Evolutionary conservation across 2,329 filamentous ascomycete genomes (phyloP).

Genomic region (Microcyclospora pomicola): DNA sequence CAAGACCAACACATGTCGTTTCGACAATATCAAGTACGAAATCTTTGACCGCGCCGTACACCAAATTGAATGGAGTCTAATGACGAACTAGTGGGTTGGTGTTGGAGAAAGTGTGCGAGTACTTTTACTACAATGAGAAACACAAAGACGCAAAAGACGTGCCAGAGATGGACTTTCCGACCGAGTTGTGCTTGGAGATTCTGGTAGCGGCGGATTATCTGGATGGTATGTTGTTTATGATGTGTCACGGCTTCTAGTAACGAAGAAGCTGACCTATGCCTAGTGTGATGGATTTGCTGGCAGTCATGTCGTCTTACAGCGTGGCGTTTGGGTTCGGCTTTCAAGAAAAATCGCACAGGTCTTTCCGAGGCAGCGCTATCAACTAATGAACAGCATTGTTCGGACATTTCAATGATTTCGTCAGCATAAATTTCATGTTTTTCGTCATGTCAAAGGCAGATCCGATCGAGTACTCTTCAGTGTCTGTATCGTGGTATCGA

Average conservation of each 20-base stretch:
- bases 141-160: constrained; percentile 57
- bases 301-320: no score
- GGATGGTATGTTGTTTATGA: constrained; percentile 37
- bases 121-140: constrained; percentile 71
- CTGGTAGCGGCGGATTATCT: constrained; percentile 66
- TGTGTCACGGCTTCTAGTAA: background rate
- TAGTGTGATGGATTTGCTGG: no score
- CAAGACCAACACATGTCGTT: constrained; percentile 47
- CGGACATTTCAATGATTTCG: no score
- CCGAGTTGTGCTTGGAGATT: constrained; percentile 64
- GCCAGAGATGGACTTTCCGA: constrained; percentile 66
- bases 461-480: constrained; percentile 1
- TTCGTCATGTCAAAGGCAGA: background rate
- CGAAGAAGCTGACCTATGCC: background rate
- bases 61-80: constrained; percentile 1
- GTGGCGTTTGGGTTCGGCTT: no score
- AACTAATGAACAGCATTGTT: no score
- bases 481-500: constrained; percentile 3
- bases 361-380: no score
- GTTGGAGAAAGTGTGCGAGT: constrained; percentile 69
- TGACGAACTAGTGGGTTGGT: constrained; percentile 46
- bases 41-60: background rate
- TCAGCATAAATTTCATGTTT: background rate
- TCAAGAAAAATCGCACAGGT: no score
- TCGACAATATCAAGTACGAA: constrained; percentile 61